These are phyloP conservation scores for Mortierella hygrophila DNA, from an alignment of 192 early-diverging fungal genomes.

Conservation along the genomic window DNA sequence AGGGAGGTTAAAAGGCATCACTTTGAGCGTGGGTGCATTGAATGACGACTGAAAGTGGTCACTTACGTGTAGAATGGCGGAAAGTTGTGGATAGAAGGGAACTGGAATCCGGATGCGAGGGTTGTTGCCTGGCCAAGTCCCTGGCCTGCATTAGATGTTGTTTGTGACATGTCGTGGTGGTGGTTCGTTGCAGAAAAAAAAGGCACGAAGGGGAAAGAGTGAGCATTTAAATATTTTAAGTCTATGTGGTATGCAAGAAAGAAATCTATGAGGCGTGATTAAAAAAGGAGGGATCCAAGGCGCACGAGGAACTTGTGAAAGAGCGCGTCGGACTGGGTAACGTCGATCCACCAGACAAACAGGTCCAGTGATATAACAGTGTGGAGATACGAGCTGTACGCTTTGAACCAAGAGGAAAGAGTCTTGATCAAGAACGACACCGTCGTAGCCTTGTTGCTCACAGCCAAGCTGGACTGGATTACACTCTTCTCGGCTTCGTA, in stretches of 20 bases:
- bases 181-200: not conserved
- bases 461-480: slow-evolving; percentile 6
- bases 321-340: slow-evolving; percentile 27
- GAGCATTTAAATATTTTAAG: not conserved
- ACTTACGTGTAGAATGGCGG: slow-evolving; percentile 92
- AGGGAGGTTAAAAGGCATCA: not conserved
- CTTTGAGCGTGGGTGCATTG: not conserved
- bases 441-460: not conserved
- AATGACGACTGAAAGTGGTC: not conserved
- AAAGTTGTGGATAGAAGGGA: slow-evolving; percentile 90
- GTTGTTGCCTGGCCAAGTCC: slow-evolving; percentile 41
- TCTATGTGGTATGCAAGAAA: not conserved
- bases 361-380: slow-evolving; percentile 36
- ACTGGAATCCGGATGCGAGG: slow-evolving; percentile 66
- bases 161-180: slow-evolving; percentile 4
- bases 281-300: slow-evolving; percentile 13
- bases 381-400: slow-evolving; percentile 28
- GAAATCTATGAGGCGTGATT: not conserved
- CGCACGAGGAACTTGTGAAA: slow-evolving; percentile 2
- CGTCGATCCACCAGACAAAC: slow-evolving; percentile 53
- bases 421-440: slow-evolving; percentile 24
- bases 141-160: slow-evolving; percentile 32
- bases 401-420: slow-evolving; percentile 27
- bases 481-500: slow-evolving; percentile 31
- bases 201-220: slow-evolving; percentile 1